Base-by-base conservation (phyloP, 2,329 filamentous ascomycete genomes). In the Diaporthe destruens region DNA sequence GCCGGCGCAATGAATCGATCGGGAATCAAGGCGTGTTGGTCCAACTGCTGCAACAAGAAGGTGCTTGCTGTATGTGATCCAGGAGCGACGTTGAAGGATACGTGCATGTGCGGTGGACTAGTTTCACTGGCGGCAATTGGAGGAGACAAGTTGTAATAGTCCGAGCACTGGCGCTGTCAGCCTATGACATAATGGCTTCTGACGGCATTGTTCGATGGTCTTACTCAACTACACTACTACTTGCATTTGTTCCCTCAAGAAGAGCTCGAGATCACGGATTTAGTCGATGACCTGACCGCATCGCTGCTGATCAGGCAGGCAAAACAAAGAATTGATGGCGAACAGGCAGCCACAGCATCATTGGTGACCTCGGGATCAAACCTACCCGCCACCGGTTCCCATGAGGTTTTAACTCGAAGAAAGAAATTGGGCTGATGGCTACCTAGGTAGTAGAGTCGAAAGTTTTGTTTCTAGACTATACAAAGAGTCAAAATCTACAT, bases 111-210 rank as follows among this genome's bases (percentile, higher is more conserved):
- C 36, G 44, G 23, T 20, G 8, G 7, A 23, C 23, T 25, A 61
- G 56, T n/a, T 61, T 34, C 36, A 29, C 29, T 29, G 29, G 29
- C 29, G 56, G 36, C 36, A 61, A 18, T 61, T 61, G n/a, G 36
- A 3, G 16, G 5, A 11, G 34, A 42, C 2, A 42, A 11, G 18
- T 42, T 42, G 11, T 42, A 59, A n/a, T 59, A 57, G 55, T 34
- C 55, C 34, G 34, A 1, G 34, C 11, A 42, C 39, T 59, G 55
- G 36, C 14, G 34, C 55, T 1, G 34, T 42, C n/a, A 59, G 55
- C 14, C 12, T 25, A 57, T 57, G 55, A 42, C 34, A 34, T 59
- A 59, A 59, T 42, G 32, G 6, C 36, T 25, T 18, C 55, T 25
- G n/a, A 42, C 7, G 14, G 55, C 55, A 42, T 59, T 42, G 36